Conservation (phyloP, 352 stramenopile genomes). For the Pythium volutum region DNA sequence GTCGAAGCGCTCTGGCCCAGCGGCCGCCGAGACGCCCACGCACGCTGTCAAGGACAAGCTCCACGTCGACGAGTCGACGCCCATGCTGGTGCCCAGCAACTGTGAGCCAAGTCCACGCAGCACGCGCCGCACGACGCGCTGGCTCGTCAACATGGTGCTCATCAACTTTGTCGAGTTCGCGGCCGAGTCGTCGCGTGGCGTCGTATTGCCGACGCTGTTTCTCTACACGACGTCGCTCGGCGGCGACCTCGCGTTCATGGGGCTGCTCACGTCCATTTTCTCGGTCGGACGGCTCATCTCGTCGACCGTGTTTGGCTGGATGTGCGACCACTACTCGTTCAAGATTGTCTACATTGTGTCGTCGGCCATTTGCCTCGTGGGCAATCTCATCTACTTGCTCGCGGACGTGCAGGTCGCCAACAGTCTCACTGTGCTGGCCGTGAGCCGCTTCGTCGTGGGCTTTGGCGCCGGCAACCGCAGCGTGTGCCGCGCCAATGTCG, state of each 20-base stretch:
- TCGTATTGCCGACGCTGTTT: slow-evolving; percentile 76
- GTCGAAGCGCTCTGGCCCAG: neutral
- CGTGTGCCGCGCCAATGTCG: slow-evolving; percentile 55
- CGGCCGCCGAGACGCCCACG: neutral
- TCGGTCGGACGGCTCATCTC: slow-evolving; percentile 72
- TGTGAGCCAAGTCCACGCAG: neutral
- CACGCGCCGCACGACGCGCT: slow-evolving; percentile 21
- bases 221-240: slow-evolving; percentile 79
- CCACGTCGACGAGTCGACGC: neutral
- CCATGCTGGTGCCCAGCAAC: neutral
- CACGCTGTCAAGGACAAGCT: neutral
- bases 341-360: slow-evolving; percentile 72
- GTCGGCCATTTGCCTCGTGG: slow-evolving; percentile 60
- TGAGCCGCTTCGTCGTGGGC: slow-evolving; percentile 66
- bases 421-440: slow-evolving; percentile 42
- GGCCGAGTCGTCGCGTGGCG: slow-evolving; percentile 67
- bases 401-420: slow-evolving; percentile 54
- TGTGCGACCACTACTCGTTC: slow-evolving; percentile 77
- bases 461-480: slow-evolving; percentile 55
- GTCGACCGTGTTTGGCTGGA: slow-evolving; percentile 75
- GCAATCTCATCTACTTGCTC: slow-evolving; percentile 69
- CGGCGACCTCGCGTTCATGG: slow-evolving; percentile 70
- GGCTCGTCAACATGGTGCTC: slow-evolving; percentile 73
- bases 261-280: slow-evolving; percentile 72
- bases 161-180: slow-evolving; percentile 84